A percentile compares a stretch with the other conserved stretches of the same genome.
Evolutionary conservation across 495 filamentous ascomycete species (phyloP).

Genomic region (Diplogelasinospora grovesii): DNA sequence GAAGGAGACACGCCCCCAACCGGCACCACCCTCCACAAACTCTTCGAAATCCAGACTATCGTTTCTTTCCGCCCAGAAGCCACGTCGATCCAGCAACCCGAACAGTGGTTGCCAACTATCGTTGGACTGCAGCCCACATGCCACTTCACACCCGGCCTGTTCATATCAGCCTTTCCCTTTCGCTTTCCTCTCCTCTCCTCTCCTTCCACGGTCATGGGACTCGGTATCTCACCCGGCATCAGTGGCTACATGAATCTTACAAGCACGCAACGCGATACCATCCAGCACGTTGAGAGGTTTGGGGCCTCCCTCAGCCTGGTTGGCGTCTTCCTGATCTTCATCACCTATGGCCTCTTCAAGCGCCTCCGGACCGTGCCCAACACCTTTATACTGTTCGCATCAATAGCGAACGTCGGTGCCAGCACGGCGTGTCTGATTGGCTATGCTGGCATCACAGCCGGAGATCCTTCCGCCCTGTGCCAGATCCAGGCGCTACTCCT

Average conservation of each 20-base stretch:
- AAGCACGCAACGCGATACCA: constrained; percentile 19
- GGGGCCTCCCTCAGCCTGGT: constrained; percentile 56
- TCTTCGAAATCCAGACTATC: neutral
- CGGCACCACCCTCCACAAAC: neutral
- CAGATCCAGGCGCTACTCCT: constrained; percentile 74
- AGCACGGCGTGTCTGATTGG: constrained; percentile 72
- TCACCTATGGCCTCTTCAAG: constrained; percentile 56
- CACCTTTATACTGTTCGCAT: constrained; percentile 74
- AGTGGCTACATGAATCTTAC: constrained; percentile 29
- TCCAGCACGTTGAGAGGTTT: constrained; percentile 37
- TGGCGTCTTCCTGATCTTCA: constrained; percentile 62
- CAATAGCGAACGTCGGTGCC: constrained; percentile 72
- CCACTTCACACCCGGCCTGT: constrained; percentile 15
- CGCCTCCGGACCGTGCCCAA: constrained; percentile 71
- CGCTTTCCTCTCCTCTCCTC: constrained; percentile 5
- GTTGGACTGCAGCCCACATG: constrained; percentile 8
- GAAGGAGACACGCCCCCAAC: neutral
- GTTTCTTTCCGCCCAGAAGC: neutral
- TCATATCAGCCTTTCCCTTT: constrained; percentile 7
- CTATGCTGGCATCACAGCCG: constrained; percentile 45
- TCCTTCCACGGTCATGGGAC: constrained; percentile 14
- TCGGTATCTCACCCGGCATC: constrained; percentile 11
- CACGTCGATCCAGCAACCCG: constrained; percentile 15
- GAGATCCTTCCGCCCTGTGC: constrained; percentile 52
- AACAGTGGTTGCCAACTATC: constrained; percentile 4